Evolutionary conservation across 495 filamentous ascomycete genomes (phyloP), one percentile per base, ranked within the genome.

Genomic region (Lepidopterella palustris): DNA sequence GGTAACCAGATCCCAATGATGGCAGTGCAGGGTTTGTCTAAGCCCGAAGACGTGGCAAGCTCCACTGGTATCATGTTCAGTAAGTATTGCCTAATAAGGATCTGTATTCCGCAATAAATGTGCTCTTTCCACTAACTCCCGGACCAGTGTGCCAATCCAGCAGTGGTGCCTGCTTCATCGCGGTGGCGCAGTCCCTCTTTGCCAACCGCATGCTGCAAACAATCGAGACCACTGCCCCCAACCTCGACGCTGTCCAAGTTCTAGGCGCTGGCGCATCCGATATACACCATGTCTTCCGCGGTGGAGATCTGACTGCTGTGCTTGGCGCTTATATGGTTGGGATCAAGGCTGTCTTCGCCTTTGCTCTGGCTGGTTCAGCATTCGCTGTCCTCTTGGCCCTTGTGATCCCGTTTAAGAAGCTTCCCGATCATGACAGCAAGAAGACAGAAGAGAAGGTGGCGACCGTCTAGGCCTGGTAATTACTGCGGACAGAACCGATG

Each of bases 151-250:
- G 21, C 39, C 55, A 63, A 39, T 11, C 57, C 35, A 45, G 42
- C 29, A 55, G 61, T 39, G 61, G 50, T n/a, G 58, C 61, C 27
- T 56, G 48, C 27, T 60, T 35, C 45, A 15, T 56, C 28, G 9
- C 28, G 2, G 31, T 57, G 0, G 61, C 47, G 31, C 61, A 64
- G 31, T 50, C 57, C 4, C n/a, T 61, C 1, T 64, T 64, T 18
- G 51, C 52, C 2, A 64, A 64, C 42, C 57, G 51, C 10, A 40
- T 64, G 52, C 51, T 61, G 3, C 5, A 50, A 6, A 45, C 26
- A 10, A 40, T 62, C 10, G 5, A 0, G 31, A 29, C 29, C 40
- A 39, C n/a, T 18, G 39, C 29, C 6, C 47, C 59, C 1, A 45
- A 53, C n/a, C 10, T 62, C 59, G 27, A 58, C 24, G 18, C 59